Conservation (phyloP, 1,284 basidiomycete species). For the Ceratobasidium theobromae region DNA sequence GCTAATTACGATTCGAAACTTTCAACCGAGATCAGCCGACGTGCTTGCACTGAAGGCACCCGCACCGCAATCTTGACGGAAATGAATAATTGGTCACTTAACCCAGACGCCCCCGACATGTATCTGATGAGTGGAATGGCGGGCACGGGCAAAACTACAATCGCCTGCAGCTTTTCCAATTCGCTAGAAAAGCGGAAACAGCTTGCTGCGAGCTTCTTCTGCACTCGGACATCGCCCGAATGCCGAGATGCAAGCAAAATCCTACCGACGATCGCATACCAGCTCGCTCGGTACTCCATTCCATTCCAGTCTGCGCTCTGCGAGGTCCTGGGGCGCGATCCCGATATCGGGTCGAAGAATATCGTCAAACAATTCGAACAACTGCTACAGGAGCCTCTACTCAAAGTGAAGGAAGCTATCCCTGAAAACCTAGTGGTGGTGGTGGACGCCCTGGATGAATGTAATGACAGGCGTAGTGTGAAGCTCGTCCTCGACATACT, state of each 20-base stretch:
- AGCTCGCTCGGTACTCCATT: neutral
- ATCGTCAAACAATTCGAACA: too few species aligned
- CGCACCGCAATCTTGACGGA: neutral
- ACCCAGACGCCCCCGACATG: neutral
- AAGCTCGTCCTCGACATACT: neutral
- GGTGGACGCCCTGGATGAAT: constrained; percentile 23
- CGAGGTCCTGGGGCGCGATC: neutral
- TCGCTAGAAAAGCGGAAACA: neutral
- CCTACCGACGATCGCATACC: too few species aligned
- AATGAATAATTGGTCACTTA: neutral
- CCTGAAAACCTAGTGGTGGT: neutral
- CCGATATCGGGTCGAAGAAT: too few species aligned
- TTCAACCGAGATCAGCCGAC: neutral
- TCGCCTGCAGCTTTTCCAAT: too few species aligned
- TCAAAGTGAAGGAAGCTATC: neutral
- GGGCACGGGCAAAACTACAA: too few species aligned
- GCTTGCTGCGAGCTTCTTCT: constrained; percentile 18
- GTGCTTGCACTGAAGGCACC: constrained; percentile 1
- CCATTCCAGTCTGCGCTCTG: neutral
- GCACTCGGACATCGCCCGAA: neutral
- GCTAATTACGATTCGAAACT: neutral
- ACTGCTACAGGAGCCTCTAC: neutral
- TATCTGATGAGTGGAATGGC: constrained; percentile 9
- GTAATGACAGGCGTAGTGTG: neutral
- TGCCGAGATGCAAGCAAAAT: neutral